Percentiles rank a stretch among this genome's conserved stretches.
phyloP scores from a whole-genome alignment of 805 yeast species.

The Ogataea dorogensis region DNA sequence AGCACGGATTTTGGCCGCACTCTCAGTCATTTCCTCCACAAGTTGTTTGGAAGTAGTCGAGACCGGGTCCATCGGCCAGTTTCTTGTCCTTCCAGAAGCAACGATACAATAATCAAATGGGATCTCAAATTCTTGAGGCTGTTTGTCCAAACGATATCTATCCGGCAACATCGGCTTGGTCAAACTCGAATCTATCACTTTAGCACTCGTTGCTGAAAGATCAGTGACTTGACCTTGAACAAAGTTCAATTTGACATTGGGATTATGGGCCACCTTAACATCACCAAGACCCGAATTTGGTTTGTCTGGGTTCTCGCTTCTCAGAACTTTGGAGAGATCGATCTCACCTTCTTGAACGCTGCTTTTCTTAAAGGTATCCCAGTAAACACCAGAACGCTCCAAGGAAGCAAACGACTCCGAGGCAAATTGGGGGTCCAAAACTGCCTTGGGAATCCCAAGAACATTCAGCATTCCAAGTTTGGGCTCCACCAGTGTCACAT shows the following conservation, averaged over 20 bases:
- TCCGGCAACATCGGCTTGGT: slow-evolving; percentile 6
- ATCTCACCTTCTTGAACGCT: slow-evolving; percentile 1
- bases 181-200: slow-evolving; percentile 1
- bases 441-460: slow-evolving; percentile 39
- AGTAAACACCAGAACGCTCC: slow-evolving; percentile 10
- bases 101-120: slow-evolving; percentile 46
- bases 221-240: slow-evolving; percentile 12
- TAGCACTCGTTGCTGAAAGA: slow-evolving; percentile 5
- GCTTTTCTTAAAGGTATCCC: slow-evolving; percentile 16
- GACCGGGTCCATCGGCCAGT: slow-evolving; percentile 55
- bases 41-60: slow-evolving; percentile 39
- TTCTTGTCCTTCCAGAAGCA: slow-evolving; percentile 50
- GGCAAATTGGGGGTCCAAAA: slow-evolving; percentile 38
- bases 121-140: slow-evolving; percentile 13
- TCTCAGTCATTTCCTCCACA: slow-evolving; percentile 41
- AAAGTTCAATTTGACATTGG: slow-evolving; percentile 13
- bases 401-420: slow-evolving; percentile 11
- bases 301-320: slow-evolving; percentile 4
- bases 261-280: slow-evolving; percentile 8
- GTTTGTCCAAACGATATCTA: background rate
- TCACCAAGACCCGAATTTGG: slow-evolving; percentile 1
- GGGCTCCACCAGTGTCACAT: slow-evolving; percentile 39
- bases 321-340: slow-evolving; percentile 7
- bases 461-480: slow-evolving; percentile 41
- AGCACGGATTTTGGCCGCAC: slow-evolving; percentile 31